Conservation (phyloP, 139 green algal species). For the Edaphochlamys debaryana region DNA sequence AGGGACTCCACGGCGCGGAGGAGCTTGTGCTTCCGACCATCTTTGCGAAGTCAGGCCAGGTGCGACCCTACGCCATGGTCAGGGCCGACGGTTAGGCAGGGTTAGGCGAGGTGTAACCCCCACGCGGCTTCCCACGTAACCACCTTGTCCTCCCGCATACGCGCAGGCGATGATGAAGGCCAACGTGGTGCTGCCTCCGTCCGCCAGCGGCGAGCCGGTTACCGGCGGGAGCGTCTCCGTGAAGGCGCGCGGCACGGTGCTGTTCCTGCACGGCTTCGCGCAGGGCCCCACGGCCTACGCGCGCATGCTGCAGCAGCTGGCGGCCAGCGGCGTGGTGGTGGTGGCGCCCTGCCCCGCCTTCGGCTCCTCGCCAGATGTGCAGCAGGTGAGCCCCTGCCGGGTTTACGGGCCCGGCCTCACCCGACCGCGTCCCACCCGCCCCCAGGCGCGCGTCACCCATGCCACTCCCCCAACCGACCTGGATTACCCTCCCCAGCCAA, state of each 20-base stretch:
- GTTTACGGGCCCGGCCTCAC: too few species aligned
- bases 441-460: too few species aligned
- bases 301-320: conserved; percentile 14
- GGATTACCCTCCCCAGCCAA: too few species aligned
- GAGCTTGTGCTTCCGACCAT: not conserved
- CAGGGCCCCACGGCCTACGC: conserved; percentile 37
- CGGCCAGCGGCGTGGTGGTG: conserved; percentile 3
- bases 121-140: not conserved
- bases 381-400: too few species aligned
- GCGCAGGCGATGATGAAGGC: not conserved
- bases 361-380: not conserved
- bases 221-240: not conserved
- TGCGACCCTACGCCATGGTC: not conserved
- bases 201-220: not conserved
- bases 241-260: not conserved
- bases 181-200: not conserved
- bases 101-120: not conserved
- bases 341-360: conserved; percentile 31
- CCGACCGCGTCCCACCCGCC: too few species aligned
- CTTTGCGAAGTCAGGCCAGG: not conserved
- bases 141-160: not conserved
- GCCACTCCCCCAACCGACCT: too few species aligned
- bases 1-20: not conserved
- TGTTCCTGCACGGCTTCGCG: conserved; percentile 46
- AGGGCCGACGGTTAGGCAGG: not conserved